Conservation (phyloP, 108 stramenopile species). For the Pseudonitzschia pungens region DNA sequence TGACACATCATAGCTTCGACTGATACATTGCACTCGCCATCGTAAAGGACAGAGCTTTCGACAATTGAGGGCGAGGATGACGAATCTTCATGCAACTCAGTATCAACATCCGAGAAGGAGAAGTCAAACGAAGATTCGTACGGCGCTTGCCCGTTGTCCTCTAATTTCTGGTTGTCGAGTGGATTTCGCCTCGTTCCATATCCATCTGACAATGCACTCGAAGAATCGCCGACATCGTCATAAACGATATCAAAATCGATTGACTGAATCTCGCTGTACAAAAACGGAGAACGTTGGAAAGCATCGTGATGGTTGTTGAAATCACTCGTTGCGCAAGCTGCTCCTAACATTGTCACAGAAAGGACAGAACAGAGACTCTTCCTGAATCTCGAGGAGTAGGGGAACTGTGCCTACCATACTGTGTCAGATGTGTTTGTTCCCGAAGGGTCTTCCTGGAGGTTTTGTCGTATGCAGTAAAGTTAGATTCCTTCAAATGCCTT, state of each 20-base stretch:
- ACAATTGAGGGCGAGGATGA: conserved; percentile 10
- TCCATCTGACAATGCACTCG: neutral
- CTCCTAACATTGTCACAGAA: conserved; percentile 3
- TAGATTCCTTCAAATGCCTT: neutral
- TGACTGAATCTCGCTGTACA: conserved; percentile 28
- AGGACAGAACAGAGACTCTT: neutral
- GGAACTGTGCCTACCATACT: neutral
- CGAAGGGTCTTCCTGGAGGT: neutral
- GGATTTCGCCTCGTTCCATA: neutral
- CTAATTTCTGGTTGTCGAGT: neutral
- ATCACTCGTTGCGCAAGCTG: neutral
- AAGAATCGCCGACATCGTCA: conserved; percentile 3
- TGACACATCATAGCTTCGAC: conserved; percentile 32
- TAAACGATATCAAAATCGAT: conserved; percentile 12
- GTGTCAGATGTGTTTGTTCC: neutral
- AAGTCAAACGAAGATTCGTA: neutral
- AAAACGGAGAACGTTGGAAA: conserved; percentile 4
- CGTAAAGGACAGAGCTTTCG: conserved; percentile 25
- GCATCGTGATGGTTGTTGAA: conserved; percentile 12
- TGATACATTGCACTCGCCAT: conserved; percentile 39
- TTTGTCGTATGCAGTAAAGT: too few species aligned
- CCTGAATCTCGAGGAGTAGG: too few species aligned
- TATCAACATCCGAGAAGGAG: conserved; percentile 2
- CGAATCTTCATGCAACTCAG: neutral
- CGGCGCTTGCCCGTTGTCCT: neutral